Percentiles rank a stretch among this genome's conserved stretches.
Conservation (phyloP, 768 basidiomycete species). For the Trametes sanguinea region DNA sequence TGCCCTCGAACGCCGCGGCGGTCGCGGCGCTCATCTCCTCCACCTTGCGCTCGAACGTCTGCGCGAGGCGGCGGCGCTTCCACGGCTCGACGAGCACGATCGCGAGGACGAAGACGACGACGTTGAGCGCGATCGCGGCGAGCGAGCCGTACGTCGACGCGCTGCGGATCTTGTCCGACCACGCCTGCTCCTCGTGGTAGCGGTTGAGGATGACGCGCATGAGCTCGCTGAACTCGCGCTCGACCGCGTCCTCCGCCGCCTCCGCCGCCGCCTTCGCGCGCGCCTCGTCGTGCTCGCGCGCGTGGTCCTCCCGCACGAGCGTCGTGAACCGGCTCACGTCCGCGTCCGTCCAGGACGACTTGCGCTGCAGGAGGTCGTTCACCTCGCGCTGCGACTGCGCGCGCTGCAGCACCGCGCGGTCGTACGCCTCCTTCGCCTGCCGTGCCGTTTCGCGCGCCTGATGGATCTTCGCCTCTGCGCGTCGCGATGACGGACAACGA, state of each 20-base stretch:
- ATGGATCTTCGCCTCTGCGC: slow-evolving; percentile 71
- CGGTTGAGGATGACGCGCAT: slow-evolving; percentile 87
- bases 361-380: slow-evolving; percentile 92
- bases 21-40: slow-evolving; percentile 40
- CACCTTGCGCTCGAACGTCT: slow-evolving; percentile 88
- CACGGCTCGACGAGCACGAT: slow-evolving; percentile 94
- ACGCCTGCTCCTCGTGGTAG: slow-evolving; percentile 98
- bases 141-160: slow-evolving; percentile 92
- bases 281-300: slow-evolving; percentile 77
- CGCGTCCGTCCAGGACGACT: slow-evolving; percentile 86
- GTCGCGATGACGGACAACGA: no score
- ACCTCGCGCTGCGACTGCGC: slow-evolving; percentile 92
- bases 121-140: slow-evolving; percentile 82
- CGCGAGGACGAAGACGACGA: slow-evolving; percentile 88
- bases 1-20: slow-evolving; percentile 44
- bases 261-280: slow-evolving; percentile 67
- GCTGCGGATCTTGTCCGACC: slow-evolving; percentile 98
- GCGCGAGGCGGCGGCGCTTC: slow-evolving; percentile 84
- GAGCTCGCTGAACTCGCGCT: slow-evolving; percentile 83
- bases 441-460: slow-evolving; percentile 66
- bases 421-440: slow-evolving; percentile 73
- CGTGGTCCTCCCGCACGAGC: slow-evolving; percentile 88
- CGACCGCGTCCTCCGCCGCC: slow-evolving; percentile 76
- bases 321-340: slow-evolving; percentile 89
- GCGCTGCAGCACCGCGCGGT: slow-evolving; percentile 75